Evolutionary conservation across 495 filamentous ascomycete species (phyloP).

Genomic region (Chaetomium cochliodes): DNA sequence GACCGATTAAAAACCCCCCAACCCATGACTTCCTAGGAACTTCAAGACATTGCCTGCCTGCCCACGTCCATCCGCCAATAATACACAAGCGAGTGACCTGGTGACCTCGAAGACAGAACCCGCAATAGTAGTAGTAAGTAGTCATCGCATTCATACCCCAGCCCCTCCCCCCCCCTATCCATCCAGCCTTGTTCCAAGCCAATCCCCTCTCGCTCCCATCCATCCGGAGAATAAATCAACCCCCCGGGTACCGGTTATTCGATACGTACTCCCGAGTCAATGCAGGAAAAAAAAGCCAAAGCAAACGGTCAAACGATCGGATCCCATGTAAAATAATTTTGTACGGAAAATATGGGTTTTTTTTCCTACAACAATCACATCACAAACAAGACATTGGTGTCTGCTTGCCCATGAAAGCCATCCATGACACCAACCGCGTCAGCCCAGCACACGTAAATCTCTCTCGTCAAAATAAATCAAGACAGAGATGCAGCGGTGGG

Average conservation of each 20-base stretch:
- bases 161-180: no score
- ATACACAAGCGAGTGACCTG: conserved; percentile 1
- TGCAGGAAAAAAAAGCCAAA: background rate
- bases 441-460: conserved; percentile 4
- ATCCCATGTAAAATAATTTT: no score
- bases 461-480: no score
- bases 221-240: background rate
- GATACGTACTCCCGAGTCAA: background rate
- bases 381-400: conserved; percentile 54
- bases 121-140: no score
- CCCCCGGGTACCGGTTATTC: background rate
- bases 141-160: conserved; percentile 6
- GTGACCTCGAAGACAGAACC: background rate
- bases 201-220: background rate
- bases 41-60: background rate
- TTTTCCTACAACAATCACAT: conserved; percentile 38
- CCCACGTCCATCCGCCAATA: background rate
- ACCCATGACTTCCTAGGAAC: background rate
- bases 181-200: background rate
- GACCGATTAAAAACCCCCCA: background rate
- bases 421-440: conserved; percentile 14
- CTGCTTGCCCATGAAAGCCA: conserved; percentile 29
- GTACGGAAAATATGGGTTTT: no score
- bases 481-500: background rate
- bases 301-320: background rate